Evolutionary conservation across 1,284 basidiomycete genomes (phyloP), one percentile per base, ranked within the genome.

Genomic region (Cryptococcus neoformans): DNA sequence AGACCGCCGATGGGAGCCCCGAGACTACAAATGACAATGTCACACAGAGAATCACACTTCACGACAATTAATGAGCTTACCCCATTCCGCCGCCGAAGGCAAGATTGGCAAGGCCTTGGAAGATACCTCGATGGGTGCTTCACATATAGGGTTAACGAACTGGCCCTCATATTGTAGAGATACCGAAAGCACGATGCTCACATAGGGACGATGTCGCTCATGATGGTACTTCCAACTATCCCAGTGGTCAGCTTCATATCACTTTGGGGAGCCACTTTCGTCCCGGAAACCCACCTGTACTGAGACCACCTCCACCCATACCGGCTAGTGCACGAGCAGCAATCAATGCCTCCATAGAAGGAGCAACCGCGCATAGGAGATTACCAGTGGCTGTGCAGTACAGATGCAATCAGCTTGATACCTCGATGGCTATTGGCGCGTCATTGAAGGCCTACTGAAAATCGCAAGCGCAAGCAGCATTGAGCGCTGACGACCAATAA

Each of bases 1-100:
- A 87, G 89, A 34, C 92, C 91, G 44, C 91, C 92, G 7, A 94
- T 64, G n/a, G 92, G 91, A 17, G 90, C 92, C 48, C 92, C 92
- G n/a, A 92, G 79, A 28, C 70, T 67, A 10, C 7, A 39, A 2
- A 44, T 6, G 44, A 35, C 17, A 57, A 28, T 14, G 17, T 10
- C 17, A 53, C 8, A 28, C 12, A 14, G 44, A 51, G 61, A 75
- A 67, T 88, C 89, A 89, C 90, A 68, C 88, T 87, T 68, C 88
- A 88, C 36, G 16, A 50, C 28, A 28, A 28, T 4, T 28, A 4
- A 28, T 2, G 2, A 28, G 28, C 57, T 54, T 44, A 67, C 60
- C 58, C 67, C 56, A 57, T 66, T 38, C 59, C 63, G 39, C 62
- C 50, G 12, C 68, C 62, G 39, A 66, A 77, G 81, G 70, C 80